phyloP scores from a whole-genome alignment of 305 asterid genomes.

The Fraxinus greggii region DNA sequence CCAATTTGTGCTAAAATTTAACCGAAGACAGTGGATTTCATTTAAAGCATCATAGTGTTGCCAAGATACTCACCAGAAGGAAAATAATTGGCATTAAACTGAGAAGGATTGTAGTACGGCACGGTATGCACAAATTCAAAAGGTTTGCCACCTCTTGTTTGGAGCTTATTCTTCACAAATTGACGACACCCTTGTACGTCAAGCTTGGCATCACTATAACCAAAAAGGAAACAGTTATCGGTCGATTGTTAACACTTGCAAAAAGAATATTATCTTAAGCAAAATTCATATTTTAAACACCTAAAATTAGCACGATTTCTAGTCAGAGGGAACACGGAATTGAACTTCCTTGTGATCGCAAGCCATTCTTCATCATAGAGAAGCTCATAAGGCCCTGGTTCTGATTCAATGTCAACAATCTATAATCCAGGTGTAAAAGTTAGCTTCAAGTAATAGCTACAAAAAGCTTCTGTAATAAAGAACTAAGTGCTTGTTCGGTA shows the following conservation, averaged over 20 bases:
- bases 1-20: neutral
- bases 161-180: conserved; percentile 70
- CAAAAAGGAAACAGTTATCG: conserved; percentile 25
- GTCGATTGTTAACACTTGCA: neutral
- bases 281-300: conserved; percentile 36
- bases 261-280: neutral
- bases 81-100: conserved; percentile 31
- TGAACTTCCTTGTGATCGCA: conserved; percentile 69
- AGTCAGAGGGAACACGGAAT: conserved; percentile 65
- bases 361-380: conserved; percentile 97
- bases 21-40: neutral
- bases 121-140: conserved; percentile 72
- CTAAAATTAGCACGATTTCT: conserved; percentile 49
- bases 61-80: conserved; percentile 52
- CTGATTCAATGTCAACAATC: conserved; percentile 81
- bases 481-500: too few relatives aligned
- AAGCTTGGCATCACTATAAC: conserved; percentile 52
- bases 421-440: conserved; percentile 34
- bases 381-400: conserved; percentile 71
- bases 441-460: conserved; percentile 18
- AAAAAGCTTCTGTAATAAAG: conserved; percentile 15
- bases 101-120: conserved; percentile 59
- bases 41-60: neutral
- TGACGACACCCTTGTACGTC: conserved; percentile 57
- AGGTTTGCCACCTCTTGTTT: conserved; percentile 57